A percentile compares a stretch with the other conserved stretches of the same genome.
phyloP scores from a whole-genome alignment of 2,329 filamentous ascomycete species.

The Ciborinia camelliae region DNA sequence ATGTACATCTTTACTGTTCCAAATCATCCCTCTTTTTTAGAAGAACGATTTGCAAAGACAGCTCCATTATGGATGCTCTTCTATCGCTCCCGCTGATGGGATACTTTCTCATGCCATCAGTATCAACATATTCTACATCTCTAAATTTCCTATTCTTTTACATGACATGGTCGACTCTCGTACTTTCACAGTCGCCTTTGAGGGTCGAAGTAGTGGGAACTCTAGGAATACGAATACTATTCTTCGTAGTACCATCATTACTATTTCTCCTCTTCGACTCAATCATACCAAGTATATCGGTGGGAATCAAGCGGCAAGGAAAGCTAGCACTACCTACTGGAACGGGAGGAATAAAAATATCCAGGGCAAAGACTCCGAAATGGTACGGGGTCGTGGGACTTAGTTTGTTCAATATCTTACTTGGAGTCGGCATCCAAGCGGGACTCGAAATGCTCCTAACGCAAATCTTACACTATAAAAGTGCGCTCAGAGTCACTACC shows the following conservation, averaged over 20 bases:
- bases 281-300: conserved; percentile 64
- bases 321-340: conserved; percentile 48
- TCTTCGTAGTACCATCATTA: conserved; percentile 71
- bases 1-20: background rate
- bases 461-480: conserved; percentile 49
- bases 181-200: conserved; percentile 71
- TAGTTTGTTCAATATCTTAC: conserved; percentile 52
- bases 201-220: conserved; percentile 72
- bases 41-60: background rate
- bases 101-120: conserved; percentile 58
- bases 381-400: conserved; percentile 51
- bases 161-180: conserved; percentile 66
- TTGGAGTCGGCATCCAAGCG: conserved; percentile 53
- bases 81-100: conserved; percentile 71
- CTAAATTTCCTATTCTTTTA: conserved; percentile 87
- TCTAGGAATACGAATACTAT: conserved; percentile 61
- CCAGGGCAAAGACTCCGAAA: conserved; percentile 40
- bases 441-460: conserved; percentile 54
- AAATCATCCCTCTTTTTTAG: background rate
- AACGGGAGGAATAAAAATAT: conserved; percentile 37
- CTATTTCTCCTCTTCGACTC: conserved; percentile 72
- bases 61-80: conserved; percentile 56
- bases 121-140: conserved; percentile 70
- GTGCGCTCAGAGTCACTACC: conserved; percentile 56
- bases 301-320: conserved; percentile 66